phyloP scores from a whole-genome alignment of 306 rosid species.

The Chamaecrista fasciculata region DNA sequence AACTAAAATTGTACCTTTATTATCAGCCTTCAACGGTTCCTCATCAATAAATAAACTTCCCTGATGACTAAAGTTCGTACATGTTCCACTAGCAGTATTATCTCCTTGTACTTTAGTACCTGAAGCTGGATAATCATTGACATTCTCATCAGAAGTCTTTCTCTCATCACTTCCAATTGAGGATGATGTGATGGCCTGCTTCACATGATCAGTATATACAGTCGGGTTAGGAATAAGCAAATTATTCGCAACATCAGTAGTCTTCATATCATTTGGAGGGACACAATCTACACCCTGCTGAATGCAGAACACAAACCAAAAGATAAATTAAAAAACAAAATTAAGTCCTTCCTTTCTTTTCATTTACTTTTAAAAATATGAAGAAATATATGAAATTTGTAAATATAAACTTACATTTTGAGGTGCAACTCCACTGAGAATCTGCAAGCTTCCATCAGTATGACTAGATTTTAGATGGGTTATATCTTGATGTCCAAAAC shows the following conservation, averaged over 20 bases:
- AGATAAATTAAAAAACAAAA: slow-evolving; percentile 21
- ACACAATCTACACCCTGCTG: slow-evolving; percentile 38
- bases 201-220: slow-evolving; percentile 29
- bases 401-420: slow-evolving; percentile 52
- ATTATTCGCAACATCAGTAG: slow-evolving; percentile 37
- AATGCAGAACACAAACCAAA: slow-evolving; percentile 16
- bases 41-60: slow-evolving; percentile 21
- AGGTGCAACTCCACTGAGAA: slow-evolving; percentile 36
- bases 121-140: slow-evolving; percentile 31
- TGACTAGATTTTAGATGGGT: slow-evolving; percentile 35
- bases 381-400: slow-evolving; percentile 2
- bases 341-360: not conserved
- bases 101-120: slow-evolving; percentile 27
- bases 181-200: slow-evolving; percentile 31
- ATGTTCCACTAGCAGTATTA: slow-evolving; percentile 18
- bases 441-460: slow-evolving; percentile 36
- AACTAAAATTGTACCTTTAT: slow-evolving; percentile 32
- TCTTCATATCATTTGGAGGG: slow-evolving; percentile 36
- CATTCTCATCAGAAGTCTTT: slow-evolving; percentile 24
- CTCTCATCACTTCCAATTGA: slow-evolving; percentile 33
- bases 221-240: slow-evolving; percentile 25
- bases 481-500: slow-evolving; percentile 37
- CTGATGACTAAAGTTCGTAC: slow-evolving; percentile 24
- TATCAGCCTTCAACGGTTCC: slow-evolving; percentile 32
- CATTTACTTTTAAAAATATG: not conserved